A percentile compares a stretch with the other conserved stretches of the same genome.
Evolutionary conservation across 768 basidiomycete genomes (phyloP).

Genomic region (Cubamyces sp.): DNA sequence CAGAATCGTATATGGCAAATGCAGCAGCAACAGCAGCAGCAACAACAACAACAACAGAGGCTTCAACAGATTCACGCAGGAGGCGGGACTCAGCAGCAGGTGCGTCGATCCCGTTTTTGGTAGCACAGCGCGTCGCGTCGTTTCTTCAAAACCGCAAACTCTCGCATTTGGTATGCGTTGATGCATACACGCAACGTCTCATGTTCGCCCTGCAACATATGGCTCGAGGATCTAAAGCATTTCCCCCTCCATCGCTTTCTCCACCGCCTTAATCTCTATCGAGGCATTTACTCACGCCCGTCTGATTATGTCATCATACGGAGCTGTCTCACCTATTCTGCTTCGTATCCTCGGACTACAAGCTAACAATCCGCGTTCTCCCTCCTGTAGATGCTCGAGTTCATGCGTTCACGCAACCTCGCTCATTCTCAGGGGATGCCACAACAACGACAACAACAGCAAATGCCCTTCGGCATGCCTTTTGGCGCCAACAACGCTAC

Average conservation of each 20-base stretch:
- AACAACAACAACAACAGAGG: conserved; percentile 24
- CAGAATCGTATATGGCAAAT: conserved; percentile 61
- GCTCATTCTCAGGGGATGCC: conserved; percentile 8
- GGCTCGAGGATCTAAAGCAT: conserved; percentile 1
- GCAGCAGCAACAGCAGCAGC: conserved; percentile 44
- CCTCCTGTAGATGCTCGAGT: conserved; percentile 24
- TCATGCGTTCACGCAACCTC: conserved; percentile 15
- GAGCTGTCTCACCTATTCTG: conserved; percentile 24
- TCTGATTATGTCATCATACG: conserved; percentile 37
- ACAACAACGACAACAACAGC: conserved; percentile 21
- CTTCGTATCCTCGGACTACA: conserved; percentile 12
- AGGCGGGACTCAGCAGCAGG: conserved; percentile 24
- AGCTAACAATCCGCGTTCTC: conserved; percentile 9
- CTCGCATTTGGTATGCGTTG: background rate
- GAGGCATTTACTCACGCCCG: conserved; percentile 31
- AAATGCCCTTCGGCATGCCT: conserved; percentile 9
- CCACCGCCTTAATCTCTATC: conserved; percentile 28
- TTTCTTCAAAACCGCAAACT: conserved; percentile 2
- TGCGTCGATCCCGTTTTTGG: conserved; percentile 19
- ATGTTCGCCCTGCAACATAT: background rate
- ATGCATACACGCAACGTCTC: background rate
- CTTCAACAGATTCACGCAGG: conserved; percentile 7
- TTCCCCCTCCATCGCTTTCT: conserved; percentile 19
- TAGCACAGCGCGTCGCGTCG: conserved; percentile 23
- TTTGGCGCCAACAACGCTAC: conserved; percentile 15